Percentiles rank a stretch among this genome's conserved stretches.
These are phyloP conservation scores for Talaromyces wortmannii DNA, from an alignment of 495 filamentous ascomycete species.

Conservation along the genomic window DNA sequence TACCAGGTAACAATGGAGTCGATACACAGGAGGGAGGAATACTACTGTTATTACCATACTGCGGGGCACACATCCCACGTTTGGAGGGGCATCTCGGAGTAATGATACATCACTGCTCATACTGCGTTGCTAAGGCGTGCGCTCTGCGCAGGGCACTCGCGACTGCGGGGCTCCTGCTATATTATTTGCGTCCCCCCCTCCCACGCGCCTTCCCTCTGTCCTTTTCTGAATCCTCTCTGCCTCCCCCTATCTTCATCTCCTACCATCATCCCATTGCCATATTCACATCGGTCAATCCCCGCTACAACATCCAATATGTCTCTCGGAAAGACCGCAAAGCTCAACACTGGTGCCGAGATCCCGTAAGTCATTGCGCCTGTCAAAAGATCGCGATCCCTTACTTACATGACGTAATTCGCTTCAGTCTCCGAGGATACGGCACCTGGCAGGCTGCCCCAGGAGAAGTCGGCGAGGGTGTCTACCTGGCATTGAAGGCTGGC, in stretches of 20 bases:
- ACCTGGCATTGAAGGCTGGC: conserved; percentile 44
- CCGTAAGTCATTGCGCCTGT: conserved; percentile 30
- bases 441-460: conserved; percentile 50
- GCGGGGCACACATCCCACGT: background rate
- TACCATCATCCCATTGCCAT: background rate
- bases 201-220: background rate
- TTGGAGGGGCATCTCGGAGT: background rate
- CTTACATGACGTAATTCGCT: conserved; percentile 1
- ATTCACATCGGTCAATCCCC: background rate
- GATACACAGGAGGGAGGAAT: too few species aligned
- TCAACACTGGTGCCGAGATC: conserved; percentile 36
- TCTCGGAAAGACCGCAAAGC: conserved; percentile 38
- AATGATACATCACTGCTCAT: background rate
- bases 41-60: background rate
- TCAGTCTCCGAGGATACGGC: conserved; percentile 43
- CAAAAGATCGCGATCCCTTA: background rate
- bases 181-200: background rate
- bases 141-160: too few species aligned
- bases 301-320: conserved; percentile 24
- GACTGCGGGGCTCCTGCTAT: too few species aligned
- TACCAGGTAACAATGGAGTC: too few species aligned
- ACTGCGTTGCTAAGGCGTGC: too few species aligned
- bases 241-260: background rate
- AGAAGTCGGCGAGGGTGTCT: conserved; percentile 47
- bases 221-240: background rate